Evolutionary conservation across 148 eudicot genomes (phyloP).

Genomic region (Rhododendron henanense): DNA sequence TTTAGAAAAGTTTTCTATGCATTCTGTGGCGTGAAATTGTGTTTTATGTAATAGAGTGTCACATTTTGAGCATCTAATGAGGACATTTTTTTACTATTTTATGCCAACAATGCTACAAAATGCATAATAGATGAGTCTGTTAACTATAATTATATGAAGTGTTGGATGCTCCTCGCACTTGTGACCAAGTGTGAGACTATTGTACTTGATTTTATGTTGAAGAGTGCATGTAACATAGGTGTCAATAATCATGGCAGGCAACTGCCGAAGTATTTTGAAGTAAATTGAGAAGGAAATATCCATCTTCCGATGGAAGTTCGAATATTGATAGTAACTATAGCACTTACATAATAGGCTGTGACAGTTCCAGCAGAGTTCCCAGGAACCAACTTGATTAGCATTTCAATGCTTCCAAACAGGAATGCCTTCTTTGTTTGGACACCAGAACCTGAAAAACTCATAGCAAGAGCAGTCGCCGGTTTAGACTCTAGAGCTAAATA

Average conservation of each 20-base stretch:
- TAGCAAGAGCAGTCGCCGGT: not conserved
- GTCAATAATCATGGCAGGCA: not conserved
- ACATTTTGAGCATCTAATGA: not conserved
- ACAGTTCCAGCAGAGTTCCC: slow-evolving; percentile 79
- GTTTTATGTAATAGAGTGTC: not conserved
- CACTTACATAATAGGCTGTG: slow-evolving; percentile 71
- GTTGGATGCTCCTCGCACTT: not conserved
- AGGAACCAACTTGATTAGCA: slow-evolving; percentile 54
- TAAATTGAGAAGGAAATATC: not conserved
- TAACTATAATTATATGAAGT: not conserved
- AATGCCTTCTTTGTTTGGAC: slow-evolving; percentile 38
- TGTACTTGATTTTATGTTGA: not conserved
- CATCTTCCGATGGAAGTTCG: not conserved
- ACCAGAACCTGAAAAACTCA: slow-evolving; percentile 47
- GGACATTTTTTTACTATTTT: not conserved
- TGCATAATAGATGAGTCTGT: not conserved
- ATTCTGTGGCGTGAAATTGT: not conserved
- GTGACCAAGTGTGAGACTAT: not conserved
- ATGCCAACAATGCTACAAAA: not conserved
- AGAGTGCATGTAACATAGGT: not conserved
- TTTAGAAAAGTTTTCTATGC: not conserved
- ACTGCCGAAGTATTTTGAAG: not conserved
- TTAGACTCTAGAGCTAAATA: not conserved
- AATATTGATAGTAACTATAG: not conserved
- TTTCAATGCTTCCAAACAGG: slow-evolving; percentile 59